phyloP scores from a whole-genome alignment of 441 rosid genomes.

The Bruguiera hainesii region DNA sequence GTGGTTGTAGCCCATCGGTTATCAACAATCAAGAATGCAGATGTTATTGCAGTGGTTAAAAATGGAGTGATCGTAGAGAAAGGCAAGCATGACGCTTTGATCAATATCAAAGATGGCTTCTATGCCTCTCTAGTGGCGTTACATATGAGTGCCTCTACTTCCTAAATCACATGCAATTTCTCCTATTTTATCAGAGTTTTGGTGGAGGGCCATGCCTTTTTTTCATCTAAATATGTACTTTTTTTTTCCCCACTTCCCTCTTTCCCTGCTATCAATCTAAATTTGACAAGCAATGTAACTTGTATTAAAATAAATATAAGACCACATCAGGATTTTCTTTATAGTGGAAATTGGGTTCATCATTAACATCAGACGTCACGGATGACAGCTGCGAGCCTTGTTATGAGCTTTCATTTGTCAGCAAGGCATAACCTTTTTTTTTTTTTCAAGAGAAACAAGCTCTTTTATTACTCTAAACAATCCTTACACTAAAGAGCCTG shows the following conservation, averaged over 20 bases:
- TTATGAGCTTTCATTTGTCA: too few relatives aligned
- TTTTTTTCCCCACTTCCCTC: too few relatives aligned
- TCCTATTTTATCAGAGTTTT: not conserved
- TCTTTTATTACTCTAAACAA: too few relatives aligned
- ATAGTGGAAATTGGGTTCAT: not conserved
- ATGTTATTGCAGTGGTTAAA: slow-evolving; percentile 58
- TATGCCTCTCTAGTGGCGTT: slow-evolving; percentile 24
- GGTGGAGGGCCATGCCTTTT: not conserved
- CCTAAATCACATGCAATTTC: not conserved
- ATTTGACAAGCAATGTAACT: too few relatives aligned
- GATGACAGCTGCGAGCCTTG: not conserved
- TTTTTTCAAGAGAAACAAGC: too few relatives aligned
- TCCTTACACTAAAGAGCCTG: too few relatives aligned
- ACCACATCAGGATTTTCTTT: too few relatives aligned
- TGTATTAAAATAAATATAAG: too few relatives aligned
- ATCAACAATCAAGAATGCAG: slow-evolving; percentile 65
- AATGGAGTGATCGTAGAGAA: slow-evolving; percentile 61
- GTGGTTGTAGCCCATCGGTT: slow-evolving; percentile 71
- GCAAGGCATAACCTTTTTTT: too few relatives aligned
- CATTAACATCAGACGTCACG: not conserved
- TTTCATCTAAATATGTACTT: not conserved
- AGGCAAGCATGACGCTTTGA: slow-evolving; percentile 47
- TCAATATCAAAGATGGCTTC: slow-evolving; percentile 20
- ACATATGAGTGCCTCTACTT: slow-evolving; percentile 6
- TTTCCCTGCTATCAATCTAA: too few relatives aligned